phyloP scores from a whole-genome alignment of 306 rosid species.

The Sicyos edulis region DNA sequence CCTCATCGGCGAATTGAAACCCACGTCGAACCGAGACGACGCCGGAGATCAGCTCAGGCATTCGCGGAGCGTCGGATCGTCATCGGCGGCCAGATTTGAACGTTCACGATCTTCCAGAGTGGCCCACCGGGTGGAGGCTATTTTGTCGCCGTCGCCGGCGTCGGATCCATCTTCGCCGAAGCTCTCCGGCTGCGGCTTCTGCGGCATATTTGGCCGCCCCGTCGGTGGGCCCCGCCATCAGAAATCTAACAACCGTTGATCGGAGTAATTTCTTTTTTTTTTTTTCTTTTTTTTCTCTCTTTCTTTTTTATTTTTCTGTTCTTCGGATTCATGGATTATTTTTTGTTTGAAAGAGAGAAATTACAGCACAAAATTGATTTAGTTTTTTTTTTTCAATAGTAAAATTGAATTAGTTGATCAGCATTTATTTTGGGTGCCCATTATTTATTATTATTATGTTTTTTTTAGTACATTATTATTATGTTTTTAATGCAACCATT shows the following conservation, averaged over 20 bases:
- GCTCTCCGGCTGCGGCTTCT: constrained; percentile 21
- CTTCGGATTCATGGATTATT: neutral
- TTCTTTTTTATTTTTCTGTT: neutral
- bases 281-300: too few relatives aligned
- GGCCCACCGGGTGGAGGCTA: neutral
- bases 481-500: too few relatives aligned
- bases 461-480: too few relatives aligned
- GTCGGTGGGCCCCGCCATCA: neutral
- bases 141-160: neutral
- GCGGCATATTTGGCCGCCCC: constrained; percentile 22
- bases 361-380: neutral
- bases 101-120: constrained; percentile 7
- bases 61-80: constrained; percentile 3
- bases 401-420: too few relatives aligned
- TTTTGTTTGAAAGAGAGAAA: neutral
- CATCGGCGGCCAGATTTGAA: neutral
- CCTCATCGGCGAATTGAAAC: constrained; percentile 19
- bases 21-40: neutral
- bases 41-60: neutral
- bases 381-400: too few relatives aligned
- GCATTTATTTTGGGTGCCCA: too few relatives aligned
- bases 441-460: too few relatives aligned
- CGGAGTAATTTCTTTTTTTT: neutral
- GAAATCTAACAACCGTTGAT: neutral
- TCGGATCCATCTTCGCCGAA: constrained; percentile 12